phyloP scores from a whole-genome alignment of 2,329 filamentous ascomycete species.

The Colletotrichum sp. region DNA sequence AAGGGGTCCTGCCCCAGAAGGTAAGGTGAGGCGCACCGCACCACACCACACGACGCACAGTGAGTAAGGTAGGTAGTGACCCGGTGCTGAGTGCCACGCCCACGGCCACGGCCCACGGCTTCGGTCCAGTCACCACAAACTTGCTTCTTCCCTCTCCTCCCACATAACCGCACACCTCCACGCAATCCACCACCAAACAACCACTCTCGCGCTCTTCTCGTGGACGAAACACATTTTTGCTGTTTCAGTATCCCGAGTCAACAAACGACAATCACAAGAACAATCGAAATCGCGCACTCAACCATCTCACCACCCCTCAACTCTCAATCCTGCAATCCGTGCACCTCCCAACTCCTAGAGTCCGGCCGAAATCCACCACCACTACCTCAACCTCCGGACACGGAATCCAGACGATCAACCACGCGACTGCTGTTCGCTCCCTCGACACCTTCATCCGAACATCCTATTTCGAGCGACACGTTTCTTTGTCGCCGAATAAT shows the following conservation, averaged over 20 bases:
- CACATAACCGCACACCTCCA: slow-evolving; percentile 4
- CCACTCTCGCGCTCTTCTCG: slow-evolving; percentile 15
- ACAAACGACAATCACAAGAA: background rate
- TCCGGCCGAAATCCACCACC: background rate
- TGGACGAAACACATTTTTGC: slow-evolving; percentile 18
- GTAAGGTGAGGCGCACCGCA: slow-evolving; percentile 15
- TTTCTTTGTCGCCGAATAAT: background rate
- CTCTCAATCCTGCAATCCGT: background rate
- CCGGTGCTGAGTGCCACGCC: background rate
- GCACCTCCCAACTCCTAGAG: slow-evolving; percentile 2
- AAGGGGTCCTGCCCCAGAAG: slow-evolving; percentile 15
- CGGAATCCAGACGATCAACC: slow-evolving; percentile 8
- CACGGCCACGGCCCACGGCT: background rate
- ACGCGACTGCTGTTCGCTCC: background rate
- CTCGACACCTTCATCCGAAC: background rate
- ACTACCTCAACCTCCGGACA: background rate
- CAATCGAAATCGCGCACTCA: slow-evolving; percentile 1
- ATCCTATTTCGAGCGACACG: background rate
- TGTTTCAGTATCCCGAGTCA: slow-evolving; percentile 17
- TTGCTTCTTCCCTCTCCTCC: slow-evolving; percentile 18
- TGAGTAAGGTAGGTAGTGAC: background rate
- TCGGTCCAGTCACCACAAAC: slow-evolving; percentile 8
- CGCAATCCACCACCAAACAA: background rate
- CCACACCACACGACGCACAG: background rate
- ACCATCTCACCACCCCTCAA: background rate